Base-by-base conservation (phyloP, 2,329 filamentous ascomycete genomes). In the Colletotrichum cereale region DNA sequence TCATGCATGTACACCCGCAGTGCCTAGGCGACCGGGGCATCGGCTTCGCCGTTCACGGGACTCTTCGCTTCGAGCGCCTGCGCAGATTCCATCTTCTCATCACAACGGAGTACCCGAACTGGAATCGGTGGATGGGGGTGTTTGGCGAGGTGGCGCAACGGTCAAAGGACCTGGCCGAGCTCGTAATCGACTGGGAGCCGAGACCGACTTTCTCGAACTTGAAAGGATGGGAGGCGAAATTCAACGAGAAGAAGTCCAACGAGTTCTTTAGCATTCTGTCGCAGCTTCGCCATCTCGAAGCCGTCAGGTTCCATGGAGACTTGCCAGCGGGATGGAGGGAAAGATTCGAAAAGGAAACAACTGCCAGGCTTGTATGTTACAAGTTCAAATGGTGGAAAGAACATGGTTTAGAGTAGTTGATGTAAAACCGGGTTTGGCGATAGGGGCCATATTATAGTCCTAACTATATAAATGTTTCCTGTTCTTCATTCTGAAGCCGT, bases 171-270 rank as follows among this genome's bases (percentile, higher is more conserved):
- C 67, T 80, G n/a, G 36, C 62, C 14, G 73, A 75, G 24, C 44
- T 80, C 12, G 67, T 77, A 3, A 56, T 80, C n/a, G 79, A 80
- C 62, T 80, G 79, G 79, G 66, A 72, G 52, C 79, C 78, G 16
- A 67, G 78, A 18, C 69, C 71, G 6, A 52, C 34, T 10, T 14
- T 29, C 31, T 24, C 18, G 29, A 18, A 48, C 7, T 44, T 52
- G 3, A 71, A 70, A 31, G 61, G 52, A 3, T 72, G 70, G 70
- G 61, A 72, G 29, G 66, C 40, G 1, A 72, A 66, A 36, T 21
- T 71, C 3, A 62, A 62, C 14, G 61, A 56, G 48, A 72, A 71
- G 40, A 72, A 72, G 31, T 50, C 66, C 0, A 48, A 66, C 21
- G 66, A 72, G 50, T 71, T 72, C 40, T 72, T 72, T 29, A 29